A percentile compares a stretch with the other conserved stretches of the same genome.
These are phyloP conservation scores for Fusarium torulosum DNA, from an alignment of 2,329 filamentous ascomycete genomes.

Conservation along the genomic window DNA sequence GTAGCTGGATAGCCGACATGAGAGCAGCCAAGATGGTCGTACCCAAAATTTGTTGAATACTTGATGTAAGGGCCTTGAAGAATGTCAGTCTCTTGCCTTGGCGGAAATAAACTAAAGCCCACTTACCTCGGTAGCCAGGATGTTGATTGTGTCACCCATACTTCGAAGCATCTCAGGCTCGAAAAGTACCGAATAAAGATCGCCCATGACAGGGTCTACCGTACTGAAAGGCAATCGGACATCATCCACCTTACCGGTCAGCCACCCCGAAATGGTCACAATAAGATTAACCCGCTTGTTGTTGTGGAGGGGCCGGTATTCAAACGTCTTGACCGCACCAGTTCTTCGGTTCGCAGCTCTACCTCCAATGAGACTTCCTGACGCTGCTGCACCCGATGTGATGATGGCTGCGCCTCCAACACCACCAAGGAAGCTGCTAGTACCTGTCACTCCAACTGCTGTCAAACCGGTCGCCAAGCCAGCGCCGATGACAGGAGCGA, in stretches of 20 bases:
- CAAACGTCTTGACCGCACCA: conserved; percentile 94
- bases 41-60: conserved; percentile 93
- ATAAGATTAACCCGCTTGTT: conserved; percentile 98
- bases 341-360: conserved; percentile 89
- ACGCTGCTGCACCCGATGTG: conserved; percentile 87
- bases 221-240: conserved; percentile 96
- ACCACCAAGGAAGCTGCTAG: conserved; percentile 88
- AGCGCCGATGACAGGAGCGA: conserved; percentile 93
- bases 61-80: conserved; percentile 87
- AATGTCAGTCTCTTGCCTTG: conserved; percentile 3
- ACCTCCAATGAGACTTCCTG: conserved; percentile 87
- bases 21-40: conserved; percentile 88
- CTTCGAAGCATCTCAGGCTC: conserved; percentile 97
- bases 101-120: not conserved
- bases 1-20: conserved; percentile 94
- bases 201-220: conserved; percentile 96
- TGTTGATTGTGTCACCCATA: conserved; percentile 99
- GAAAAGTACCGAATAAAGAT: conserved; percentile 97
- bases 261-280: conserved; percentile 95
- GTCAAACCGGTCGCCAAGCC: conserved; percentile 95
- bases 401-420: conserved; percentile 94
- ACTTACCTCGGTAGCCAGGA: conserved; percentile 93
- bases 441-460: conserved; percentile 92
- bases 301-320: conserved; percentile 96
- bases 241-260: conserved; percentile 97